phyloP scores from a whole-genome alignment of 257 asterid genomes.

The Paraleonurus japonicus region DNA sequence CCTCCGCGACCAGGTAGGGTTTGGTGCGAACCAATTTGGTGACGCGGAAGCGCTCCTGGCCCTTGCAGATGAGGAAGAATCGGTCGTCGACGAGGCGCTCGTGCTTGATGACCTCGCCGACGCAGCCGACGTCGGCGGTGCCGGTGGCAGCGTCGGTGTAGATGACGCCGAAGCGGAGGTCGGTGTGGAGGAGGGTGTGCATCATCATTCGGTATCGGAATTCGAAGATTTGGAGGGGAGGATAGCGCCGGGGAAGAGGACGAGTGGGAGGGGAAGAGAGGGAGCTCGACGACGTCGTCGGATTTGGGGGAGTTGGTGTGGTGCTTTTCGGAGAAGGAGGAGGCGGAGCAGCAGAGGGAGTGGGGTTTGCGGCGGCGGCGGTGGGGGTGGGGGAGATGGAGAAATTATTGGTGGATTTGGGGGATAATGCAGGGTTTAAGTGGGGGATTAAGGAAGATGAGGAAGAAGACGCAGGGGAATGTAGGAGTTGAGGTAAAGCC shows the following conservation, averaged over 20 bases:
- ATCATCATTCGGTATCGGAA: constrained; percentile 96
- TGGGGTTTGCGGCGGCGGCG: constrained; percentile 43
- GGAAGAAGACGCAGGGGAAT: constrained; percentile 54
- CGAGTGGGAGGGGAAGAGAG: constrained; percentile 86
- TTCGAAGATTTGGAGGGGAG: constrained; percentile 91
- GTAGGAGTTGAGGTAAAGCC: constrained; percentile 85
- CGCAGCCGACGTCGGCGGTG: constrained; percentile 91
- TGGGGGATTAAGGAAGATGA: constrained; percentile 46
- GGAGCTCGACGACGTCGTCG: constrained; percentile 83
- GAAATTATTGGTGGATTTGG: constrained; percentile 29
- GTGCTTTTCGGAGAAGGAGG: constrained; percentile 83
- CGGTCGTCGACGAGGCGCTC: constrained; percentile 95
- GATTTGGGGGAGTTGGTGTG: constrained; percentile 61
- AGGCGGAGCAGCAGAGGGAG: constrained; percentile 70
- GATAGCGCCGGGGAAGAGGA: constrained; percentile 91
- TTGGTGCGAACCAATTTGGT: constrained; percentile 66
- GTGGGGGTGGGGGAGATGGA: constrained; percentile 30
- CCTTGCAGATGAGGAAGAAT: constrained; percentile 85
- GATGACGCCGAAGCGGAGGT: constrained; percentile 95
- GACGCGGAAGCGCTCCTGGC: constrained; percentile 94
- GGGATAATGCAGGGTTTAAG: constrained; percentile 34
- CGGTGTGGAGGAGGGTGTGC: constrained; percentile 96
- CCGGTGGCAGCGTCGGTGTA: constrained; percentile 86
- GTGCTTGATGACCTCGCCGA: constrained; percentile 88
- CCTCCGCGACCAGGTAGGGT: constrained; percentile 92